Percentiles rank a stretch among this genome's conserved stretches.
These are phyloP conservation scores for Globisporangium mamillatum DNA, from an alignment of 352 stramenopile species.

Conservation along the genomic window DNA sequence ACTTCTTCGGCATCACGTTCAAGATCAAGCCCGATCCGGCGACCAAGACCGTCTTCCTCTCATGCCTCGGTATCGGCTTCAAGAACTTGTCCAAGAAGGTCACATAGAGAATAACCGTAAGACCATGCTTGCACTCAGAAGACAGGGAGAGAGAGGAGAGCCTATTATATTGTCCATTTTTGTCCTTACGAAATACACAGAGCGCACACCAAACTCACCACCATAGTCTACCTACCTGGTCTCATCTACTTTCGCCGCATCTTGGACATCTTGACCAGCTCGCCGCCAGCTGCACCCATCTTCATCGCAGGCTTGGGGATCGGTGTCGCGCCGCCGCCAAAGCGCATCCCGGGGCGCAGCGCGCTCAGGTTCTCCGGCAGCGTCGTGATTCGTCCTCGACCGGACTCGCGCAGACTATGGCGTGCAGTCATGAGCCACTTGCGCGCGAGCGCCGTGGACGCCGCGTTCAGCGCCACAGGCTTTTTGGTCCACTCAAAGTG, in stretches of 20 bases:
- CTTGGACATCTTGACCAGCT: constrained; percentile 44
- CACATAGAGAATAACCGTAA: constrained; percentile 66
- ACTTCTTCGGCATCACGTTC: constrained; percentile 94
- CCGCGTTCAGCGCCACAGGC: constrained; percentile 60
- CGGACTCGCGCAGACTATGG: constrained; percentile 53
- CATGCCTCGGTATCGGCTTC: constrained; percentile 93
- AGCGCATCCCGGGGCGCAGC: constrained; percentile 17
- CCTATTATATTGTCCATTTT: constrained; percentile 4
- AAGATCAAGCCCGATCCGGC: constrained; percentile 89
- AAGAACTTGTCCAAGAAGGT: constrained; percentile 96
- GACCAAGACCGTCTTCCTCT: constrained; percentile 91
- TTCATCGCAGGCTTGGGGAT: constrained; percentile 72
- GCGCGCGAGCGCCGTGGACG: constrained; percentile 77
- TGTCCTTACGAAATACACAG: not conserved
- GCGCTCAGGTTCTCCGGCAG: constrained; percentile 49
- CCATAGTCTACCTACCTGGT: not conserved
- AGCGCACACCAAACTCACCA: constrained; percentile 1
- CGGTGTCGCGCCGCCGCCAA: constrained; percentile 51
- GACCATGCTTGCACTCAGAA: not conserved
- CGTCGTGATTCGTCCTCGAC: constrained; percentile 34
- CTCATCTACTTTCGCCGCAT: constrained; percentile 57
- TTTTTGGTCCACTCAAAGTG: constrained; percentile 80
- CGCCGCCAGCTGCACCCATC: constrained; percentile 61
- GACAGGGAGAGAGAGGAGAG: not conserved
- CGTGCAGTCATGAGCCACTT: constrained; percentile 79